phyloP scores from a whole-genome alignment of 2,329 filamentous ascomycete species.

The Cladosporium oxysporum region DNA sequence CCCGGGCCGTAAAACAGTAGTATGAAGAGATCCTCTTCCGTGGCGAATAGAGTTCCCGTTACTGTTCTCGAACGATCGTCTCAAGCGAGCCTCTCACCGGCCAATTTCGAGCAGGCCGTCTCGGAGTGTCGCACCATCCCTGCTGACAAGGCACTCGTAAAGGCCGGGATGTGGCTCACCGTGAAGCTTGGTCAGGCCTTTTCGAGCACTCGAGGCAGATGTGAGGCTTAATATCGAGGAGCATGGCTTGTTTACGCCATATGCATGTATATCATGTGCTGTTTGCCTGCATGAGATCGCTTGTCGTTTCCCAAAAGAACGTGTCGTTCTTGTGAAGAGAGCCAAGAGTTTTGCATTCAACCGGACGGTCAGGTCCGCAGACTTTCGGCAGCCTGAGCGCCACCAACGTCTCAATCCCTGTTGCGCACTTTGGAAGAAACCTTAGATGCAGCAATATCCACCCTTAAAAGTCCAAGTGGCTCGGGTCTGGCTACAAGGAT shows the following conservation, averaged over 20 bases:
- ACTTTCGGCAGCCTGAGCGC: neutral
- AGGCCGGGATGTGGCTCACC: neutral
- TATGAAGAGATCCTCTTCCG: neutral
- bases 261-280: neutral
- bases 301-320: neutral
- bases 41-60: slow-evolving; percentile 4
- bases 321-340: neutral
- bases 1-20: neutral
- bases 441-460: neutral
- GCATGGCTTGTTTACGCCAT: neutral
- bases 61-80: neutral
- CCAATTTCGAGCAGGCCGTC: neutral
- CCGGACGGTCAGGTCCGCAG: slow-evolving; percentile 1
- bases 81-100: neutral
- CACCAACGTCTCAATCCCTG: slow-evolving; percentile 13
- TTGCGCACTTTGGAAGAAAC: slow-evolving; percentile 11
- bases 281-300: neutral
- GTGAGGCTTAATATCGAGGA: neutral
- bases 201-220: neutral
- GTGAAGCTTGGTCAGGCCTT: neutral
- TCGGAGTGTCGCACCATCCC: neutral
- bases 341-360: slow-evolving; percentile 4
- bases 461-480: neutral
- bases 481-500: neutral
- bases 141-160: neutral